Evolutionary conservation across 768 basidiomycete genomes (phyloP), one percentile per base, ranked within the genome.

Genomic region (Polyporus arcularius): DNA sequence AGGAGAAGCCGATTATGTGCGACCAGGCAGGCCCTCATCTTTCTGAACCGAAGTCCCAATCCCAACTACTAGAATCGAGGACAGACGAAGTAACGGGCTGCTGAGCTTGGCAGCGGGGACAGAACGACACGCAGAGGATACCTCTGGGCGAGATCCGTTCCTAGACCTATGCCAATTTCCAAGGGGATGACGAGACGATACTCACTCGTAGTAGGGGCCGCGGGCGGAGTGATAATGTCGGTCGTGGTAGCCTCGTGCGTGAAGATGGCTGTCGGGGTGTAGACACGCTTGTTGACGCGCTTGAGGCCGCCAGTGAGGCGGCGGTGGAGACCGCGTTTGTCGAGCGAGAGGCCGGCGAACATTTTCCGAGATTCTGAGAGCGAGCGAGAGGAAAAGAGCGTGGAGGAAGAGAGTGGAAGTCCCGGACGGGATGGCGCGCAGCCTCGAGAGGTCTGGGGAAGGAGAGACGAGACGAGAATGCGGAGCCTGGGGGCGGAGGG

Each of bases 271-370:
- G 62, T 63, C 28, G 62, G 62, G 43, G 49, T 47, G 41, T 32
- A 63, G 42, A 58, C 57, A 38, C 61, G 63, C n/a, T 64, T 64
- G 55, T 60, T 60, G 1, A 64, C 39, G 7, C 58, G 55, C 39
- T 46, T 45, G 31, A 55, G 45, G 12, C 62, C 62, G 41, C 51
- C 58, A 21, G 51, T 50, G 30, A 62, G 31, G 49, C 65, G 62
- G 50, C 60, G 65, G 52, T 67, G 65, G 41, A 58, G 49, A 40
- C 45, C 60, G 43, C 60, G 59, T 49, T 63, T 63, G 47, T 58
- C 47, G 31, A 60, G 26, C n/a, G 55, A 46, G 12, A 52, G 15
- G 9, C 57, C 60, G 58, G 55, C 57, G 38, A 61, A n/a, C 65
- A 67, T 67, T 51, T 58, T 65, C 48, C 12, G 46, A 32, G 42